Conservation (phyloP, 140 eudicot genomes). For the Oenanthe javanica region DNA sequence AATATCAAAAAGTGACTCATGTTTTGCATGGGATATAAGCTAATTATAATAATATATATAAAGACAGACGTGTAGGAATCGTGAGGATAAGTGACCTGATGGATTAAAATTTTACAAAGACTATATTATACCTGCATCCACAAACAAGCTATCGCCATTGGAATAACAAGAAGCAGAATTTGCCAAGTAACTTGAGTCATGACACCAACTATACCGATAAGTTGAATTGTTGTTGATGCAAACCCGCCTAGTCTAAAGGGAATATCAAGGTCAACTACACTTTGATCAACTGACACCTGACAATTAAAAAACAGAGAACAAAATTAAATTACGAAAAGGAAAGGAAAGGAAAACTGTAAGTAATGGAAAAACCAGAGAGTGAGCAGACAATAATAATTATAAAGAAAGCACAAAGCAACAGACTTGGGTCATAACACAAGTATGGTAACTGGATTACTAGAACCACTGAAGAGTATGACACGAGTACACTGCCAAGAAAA, state of each 20-base stretch:
- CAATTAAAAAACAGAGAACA: neutral
- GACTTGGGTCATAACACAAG: neutral
- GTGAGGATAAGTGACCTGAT: neutral
- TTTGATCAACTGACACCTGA: constrained; percentile 21
- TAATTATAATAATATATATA: neutral
- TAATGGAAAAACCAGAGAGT: neutral
- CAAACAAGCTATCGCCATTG: constrained; percentile 55
- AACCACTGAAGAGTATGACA: neutral
- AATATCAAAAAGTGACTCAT: too few species aligned
- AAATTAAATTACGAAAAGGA: neutral
- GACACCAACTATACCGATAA: constrained; percentile 49
- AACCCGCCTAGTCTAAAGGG: constrained; percentile 55
- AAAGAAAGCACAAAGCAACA: neutral
- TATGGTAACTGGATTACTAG: neutral
- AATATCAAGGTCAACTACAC: constrained; percentile 26
- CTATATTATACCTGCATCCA: constrained; percentile 51
- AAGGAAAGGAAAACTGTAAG: neutral
- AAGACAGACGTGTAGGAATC: neutral
- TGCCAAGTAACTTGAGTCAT: constrained; percentile 57
- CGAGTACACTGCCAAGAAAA: neutral
- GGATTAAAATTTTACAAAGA: neutral
- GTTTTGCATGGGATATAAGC: too few species aligned
- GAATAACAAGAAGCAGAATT: constrained; percentile 47
- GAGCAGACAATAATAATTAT: neutral
- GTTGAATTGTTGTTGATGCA: constrained; percentile 53